Evolutionary conservation across 345 rosid species (phyloP).

Genomic region (Heritiera littoralis): DNA sequence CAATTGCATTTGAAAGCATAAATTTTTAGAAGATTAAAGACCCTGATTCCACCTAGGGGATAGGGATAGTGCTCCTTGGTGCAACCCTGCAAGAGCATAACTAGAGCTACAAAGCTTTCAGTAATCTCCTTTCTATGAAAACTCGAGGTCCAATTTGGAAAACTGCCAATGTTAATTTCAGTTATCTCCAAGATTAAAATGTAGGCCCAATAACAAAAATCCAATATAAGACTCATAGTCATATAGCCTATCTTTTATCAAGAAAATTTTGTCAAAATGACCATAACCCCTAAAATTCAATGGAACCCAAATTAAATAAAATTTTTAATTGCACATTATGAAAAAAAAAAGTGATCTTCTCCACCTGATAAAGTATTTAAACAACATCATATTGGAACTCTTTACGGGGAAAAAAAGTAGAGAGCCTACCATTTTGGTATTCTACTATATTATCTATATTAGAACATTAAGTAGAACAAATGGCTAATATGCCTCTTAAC

Average conservation of each 20-base stretch:
- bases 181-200: background rate
- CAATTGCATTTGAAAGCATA: constrained; percentile 32
- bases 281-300: background rate
- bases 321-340: background rate
- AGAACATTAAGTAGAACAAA: too few species aligned
- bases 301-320: background rate
- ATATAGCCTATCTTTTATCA: background rate
- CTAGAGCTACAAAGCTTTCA: constrained; percentile 31
- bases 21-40: constrained; percentile 37
- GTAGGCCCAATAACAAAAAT: background rate
- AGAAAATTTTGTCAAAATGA: background rate
- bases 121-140: background rate
- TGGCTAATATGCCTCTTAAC: too few species aligned
- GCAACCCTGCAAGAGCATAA: constrained; percentile 26
- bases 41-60: constrained; percentile 30
- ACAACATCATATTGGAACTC: background rate
- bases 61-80: constrained; percentile 16
- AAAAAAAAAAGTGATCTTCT: background rate
- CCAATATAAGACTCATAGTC: background rate
- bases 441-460: too few species aligned
- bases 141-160: background rate
- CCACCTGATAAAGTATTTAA: background rate
- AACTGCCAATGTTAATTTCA: background rate
- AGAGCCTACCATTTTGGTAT: too few species aligned
- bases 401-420: too few species aligned